These are phyloP conservation scores for Chlamydomonas eustigma DNA, from an alignment of 139 green algal species.

Conservation along the genomic window DNA sequence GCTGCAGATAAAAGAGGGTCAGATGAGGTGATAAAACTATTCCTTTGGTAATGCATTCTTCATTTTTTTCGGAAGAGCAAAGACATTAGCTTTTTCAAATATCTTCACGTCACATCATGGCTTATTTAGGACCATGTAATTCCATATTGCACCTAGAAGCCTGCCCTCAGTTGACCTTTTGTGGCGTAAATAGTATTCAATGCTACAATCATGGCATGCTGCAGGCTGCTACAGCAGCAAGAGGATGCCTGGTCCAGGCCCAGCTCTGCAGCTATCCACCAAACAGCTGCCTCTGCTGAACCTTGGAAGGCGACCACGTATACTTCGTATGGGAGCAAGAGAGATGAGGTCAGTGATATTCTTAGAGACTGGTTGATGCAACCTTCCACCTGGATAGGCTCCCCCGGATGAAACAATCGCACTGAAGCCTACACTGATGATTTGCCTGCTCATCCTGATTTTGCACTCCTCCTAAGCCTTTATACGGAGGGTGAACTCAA, in stretches of 20 bases:
- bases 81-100: not conserved
- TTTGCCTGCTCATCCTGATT: no score
- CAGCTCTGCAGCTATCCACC: not conserved
- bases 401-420: no score
- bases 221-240: not conserved
- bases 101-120: not conserved
- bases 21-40: not conserved
- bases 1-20: not conserved
- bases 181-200: not conserved
- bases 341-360: not conserved
- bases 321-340: not conserved
- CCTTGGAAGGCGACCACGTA: constrained; percentile 8
- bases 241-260: not conserved
- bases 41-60: not conserved
- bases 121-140: not conserved
- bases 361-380: not conserved
- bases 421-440: no score
- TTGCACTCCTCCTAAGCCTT: not conserved
- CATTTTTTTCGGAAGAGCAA: not conserved
- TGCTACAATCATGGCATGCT: not conserved
- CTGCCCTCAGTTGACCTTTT: not conserved
- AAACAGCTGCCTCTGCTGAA: not conserved
- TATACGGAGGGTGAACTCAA: not conserved
- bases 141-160: no score
- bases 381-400: not conserved